phyloP scores from a whole-genome alignment of 108 stramenopile species.

The Nitzschia putrida region DNA sequence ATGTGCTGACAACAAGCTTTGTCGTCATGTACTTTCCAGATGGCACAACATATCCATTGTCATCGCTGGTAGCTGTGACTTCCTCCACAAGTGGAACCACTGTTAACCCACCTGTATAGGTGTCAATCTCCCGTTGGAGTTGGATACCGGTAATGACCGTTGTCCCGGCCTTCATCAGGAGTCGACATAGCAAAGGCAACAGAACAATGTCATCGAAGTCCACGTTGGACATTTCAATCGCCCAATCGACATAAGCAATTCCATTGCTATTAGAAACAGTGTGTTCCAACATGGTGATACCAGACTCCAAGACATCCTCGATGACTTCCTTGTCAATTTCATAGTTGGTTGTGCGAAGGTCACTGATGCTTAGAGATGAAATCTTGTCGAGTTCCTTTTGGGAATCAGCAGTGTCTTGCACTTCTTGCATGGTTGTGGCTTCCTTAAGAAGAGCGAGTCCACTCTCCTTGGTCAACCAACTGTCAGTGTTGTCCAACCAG shows the following conservation, averaged over 20 bases:
- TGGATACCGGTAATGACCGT: conserved; percentile 8
- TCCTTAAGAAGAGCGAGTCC: conserved; percentile 61
- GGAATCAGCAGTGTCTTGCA: conserved; percentile 74
- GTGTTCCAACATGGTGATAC: conserved; percentile 64
- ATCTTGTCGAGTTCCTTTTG: conserved; percentile 76
- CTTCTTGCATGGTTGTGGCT: conserved; percentile 57
- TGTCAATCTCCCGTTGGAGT: conserved; percentile 58
- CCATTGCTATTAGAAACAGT: conserved; percentile 65
- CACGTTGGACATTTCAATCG: conserved; percentile 77
- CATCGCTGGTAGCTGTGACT: conserved; percentile 33
- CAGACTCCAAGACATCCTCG: conserved; percentile 53
- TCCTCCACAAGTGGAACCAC: conserved; percentile 45
- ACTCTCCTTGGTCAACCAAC: conserved; percentile 42
- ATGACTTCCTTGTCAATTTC: conserved; percentile 64
- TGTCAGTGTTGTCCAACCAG: conserved; percentile 39
- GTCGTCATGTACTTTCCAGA: conserved; percentile 68
- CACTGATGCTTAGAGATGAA: conserved; percentile 62
- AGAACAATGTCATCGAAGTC: conserved; percentile 73
- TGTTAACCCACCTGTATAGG: conserved; percentile 70
- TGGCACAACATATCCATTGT: conserved; percentile 52
- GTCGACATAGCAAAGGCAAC: conserved; percentile 66
- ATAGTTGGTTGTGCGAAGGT: conserved; percentile 51
- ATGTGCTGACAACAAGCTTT: conserved; percentile 63
- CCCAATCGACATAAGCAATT: conserved; percentile 85
- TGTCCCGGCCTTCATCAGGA: conserved; percentile 81